Base-by-base conservation (phyloP, 257 asterid species). In the Rehmannia glutinosa region DNA sequence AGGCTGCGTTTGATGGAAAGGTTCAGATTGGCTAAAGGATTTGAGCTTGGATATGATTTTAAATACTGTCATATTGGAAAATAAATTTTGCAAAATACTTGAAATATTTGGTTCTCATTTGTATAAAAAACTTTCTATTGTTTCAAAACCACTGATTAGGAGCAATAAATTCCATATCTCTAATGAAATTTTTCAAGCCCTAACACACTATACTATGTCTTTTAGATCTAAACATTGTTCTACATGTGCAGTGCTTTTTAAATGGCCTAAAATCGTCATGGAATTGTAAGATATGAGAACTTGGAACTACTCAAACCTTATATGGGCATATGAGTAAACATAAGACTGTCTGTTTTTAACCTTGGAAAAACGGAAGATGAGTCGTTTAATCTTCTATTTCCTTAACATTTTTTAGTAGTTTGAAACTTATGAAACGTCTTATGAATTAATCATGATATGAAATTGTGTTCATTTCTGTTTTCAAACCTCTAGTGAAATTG, bases 401-500 rank as follows among this genome's bases (percentile, higher is more conserved):
- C 10, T 57, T 56, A 27, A 50, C 33, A 9, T 11, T 11, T 51
- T 10, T 56, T 15, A 23, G 63, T 15, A 53, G 54, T 13, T 55
- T 28, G 47, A 39, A 49, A 23, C 23, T 23, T 47, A 32, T 64
- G 52, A 33, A 10, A 33, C 15, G 15, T 32, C 46, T 59, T 28
- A 41, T 42, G 33, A 42, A 28, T 60, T 19, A 28, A 41, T 4
- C 5, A 8, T 71, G 38, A 19, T 52, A 28, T 21, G 59, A 45
- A 56, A 25, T 20, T 19, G 25, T 42, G 55, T 19, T 32, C 15
- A 7, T 69, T 63, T 66, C 5, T 32, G 30, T 12, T 73, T 47
- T 63, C 16, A 53, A 60, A 50, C 57, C 45, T 62, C 5, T 59
- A 90, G 98, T 76, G 98, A 92, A 82, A 82, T 92, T 68, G 98